These are phyloP conservation scores for Leccinum fallax DNA, from an alignment of 1,284 basidiomycete genomes.

Conservation along the genomic window DNA sequence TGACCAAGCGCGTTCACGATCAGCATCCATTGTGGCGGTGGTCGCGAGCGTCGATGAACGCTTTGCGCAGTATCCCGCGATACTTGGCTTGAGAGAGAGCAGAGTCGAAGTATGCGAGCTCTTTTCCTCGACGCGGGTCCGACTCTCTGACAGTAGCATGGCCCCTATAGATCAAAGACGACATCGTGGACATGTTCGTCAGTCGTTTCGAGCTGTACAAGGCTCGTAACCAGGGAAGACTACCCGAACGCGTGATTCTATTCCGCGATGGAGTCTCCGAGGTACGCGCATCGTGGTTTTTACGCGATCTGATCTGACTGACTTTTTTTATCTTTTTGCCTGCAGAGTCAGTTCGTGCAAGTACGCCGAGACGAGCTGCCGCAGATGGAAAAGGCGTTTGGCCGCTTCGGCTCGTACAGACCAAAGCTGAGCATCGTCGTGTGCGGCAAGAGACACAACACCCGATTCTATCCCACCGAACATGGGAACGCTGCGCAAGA, in stretches of 20 bases:
- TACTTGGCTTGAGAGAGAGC: slow-evolving; percentile 60
- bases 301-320: not conserved
- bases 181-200: slow-evolving; percentile 65
- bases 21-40: slow-evolving; percentile 72
- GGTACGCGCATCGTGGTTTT: slow-evolving; percentile 39
- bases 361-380: slow-evolving; percentile 61
- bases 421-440: slow-evolving; percentile 72
- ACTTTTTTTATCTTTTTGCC: not conserved
- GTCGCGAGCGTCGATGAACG: slow-evolving; percentile 68
- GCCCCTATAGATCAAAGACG: slow-evolving; percentile 60
- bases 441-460: slow-evolving; percentile 81
- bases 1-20: not conserved
- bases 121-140: not conserved
- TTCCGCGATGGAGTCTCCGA: slow-evolving; percentile 80
- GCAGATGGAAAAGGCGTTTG: slow-evolving; percentile 58
- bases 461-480: slow-evolving; percentile 64
- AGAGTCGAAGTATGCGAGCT: slow-evolving; percentile 61
- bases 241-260: slow-evolving; percentile 67
- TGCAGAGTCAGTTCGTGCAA: slow-evolving; percentile 66
- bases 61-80: slow-evolving; percentile 74
- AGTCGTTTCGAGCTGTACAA: slow-evolving; percentile 65
- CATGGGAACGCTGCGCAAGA: slow-evolving; percentile 53
- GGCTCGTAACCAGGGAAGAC: slow-evolving; percentile 43
- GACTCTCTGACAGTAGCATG: not conserved
- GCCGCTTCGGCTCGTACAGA: slow-evolving; percentile 53